These are phyloP conservation scores for Xylariaceae sp. DNA, from an alignment of 2,329 filamentous ascomycete genomes.

Conservation along the genomic window DNA sequence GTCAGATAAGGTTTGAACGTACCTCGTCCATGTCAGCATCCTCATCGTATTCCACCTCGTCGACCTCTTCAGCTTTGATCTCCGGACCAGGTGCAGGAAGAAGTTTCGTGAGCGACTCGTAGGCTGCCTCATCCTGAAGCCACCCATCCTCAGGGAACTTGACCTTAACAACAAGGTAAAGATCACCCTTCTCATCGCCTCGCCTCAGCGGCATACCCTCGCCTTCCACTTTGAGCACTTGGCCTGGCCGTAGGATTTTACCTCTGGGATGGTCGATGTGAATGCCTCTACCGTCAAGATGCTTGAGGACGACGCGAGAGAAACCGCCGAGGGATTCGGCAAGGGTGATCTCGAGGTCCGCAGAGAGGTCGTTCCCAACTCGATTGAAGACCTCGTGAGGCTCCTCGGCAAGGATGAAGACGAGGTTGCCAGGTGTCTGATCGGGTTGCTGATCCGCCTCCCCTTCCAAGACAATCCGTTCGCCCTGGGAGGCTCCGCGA, in stretches of 20 bases:
- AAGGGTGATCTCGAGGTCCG: slow-evolving; percentile 74
- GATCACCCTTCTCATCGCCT: slow-evolving; percentile 75
- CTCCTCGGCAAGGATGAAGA: slow-evolving; percentile 81
- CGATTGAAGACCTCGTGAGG: slow-evolving; percentile 77
- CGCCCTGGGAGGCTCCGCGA: slow-evolving; percentile 76
- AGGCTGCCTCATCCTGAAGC: slow-evolving; percentile 64
- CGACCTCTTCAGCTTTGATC: slow-evolving; percentile 68
- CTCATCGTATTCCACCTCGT: slow-evolving; percentile 84
- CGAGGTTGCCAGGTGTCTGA: slow-evolving; percentile 84
- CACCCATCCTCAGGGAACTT: slow-evolving; percentile 86
- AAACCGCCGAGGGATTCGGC: slow-evolving; percentile 84
- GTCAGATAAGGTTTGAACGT: slow-evolving; percentile 32
- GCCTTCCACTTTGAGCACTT: slow-evolving; percentile 77
- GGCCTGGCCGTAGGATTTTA: slow-evolving; percentile 74
- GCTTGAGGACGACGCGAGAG: slow-evolving; percentile 81
- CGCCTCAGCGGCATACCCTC: slow-evolving; percentile 95
- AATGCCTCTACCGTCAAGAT: slow-evolving; percentile 90
- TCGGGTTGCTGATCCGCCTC: slow-evolving; percentile 92
- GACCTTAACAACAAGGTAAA: slow-evolving; percentile 81
- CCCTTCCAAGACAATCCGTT: slow-evolving; percentile 83
- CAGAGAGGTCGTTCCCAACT: slow-evolving; percentile 76
- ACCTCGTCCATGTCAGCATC: slow-evolving; percentile 77
- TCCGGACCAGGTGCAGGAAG: slow-evolving; percentile 60
- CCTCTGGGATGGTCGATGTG: slow-evolving; percentile 73
- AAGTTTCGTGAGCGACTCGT: slow-evolving; percentile 67